Evolutionary conservation across 1,284 basidiomycete genomes (phyloP), one percentile per base, ranked within the genome.

Genomic region (Cystobasidium sp.): DNA sequence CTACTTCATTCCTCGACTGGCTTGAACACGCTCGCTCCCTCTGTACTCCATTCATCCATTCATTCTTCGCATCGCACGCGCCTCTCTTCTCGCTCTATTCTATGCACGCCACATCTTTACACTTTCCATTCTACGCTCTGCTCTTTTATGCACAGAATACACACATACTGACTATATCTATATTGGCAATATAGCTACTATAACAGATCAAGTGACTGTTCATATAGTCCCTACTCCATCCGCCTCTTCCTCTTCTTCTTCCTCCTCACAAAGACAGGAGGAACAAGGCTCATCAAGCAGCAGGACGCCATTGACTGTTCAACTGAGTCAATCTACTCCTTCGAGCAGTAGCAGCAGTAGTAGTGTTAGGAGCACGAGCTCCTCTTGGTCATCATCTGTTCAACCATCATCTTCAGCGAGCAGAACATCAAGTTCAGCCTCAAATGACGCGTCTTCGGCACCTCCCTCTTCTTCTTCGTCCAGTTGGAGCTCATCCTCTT

Each of bases 271-370:
- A 16, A 18, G 37, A 31, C n/a, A 31, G 37, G 31, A 5, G 1
- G 46, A 49, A 49, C 46, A 49, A 12, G 56, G 37, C 9, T n/a
- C 43, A 41, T 59, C 56, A 31, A 31, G 31, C 31, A 59, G 56
- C 56, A 59, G 56, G 56, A 59, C 56, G 20, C 37, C 56, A 9
- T 59, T 59, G 56, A 59, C 39, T 43, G 31, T 31, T 31, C 31
- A 31, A 31, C 31, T 31, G 31, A 31, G 31, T 31, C 31, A 31
- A 31, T 31, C 31, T 31, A 31, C 31, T 31, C 31, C 31, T 31
- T 2, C 31, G 5, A 31, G 31, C 31, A 31, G 2, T 31, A 31
- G 31, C 31, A n/a, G 56, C 37, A 59, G 56, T 9, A n/a, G 37
- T 7, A 41, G 56, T 31, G 41, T 1, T 9, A 41, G 39, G 18